These are phyloP conservation scores for Saksenaea vasiformis DNA, from an alignment of 371 early-diverging fungal species.

Conservation along the genomic window DNA sequence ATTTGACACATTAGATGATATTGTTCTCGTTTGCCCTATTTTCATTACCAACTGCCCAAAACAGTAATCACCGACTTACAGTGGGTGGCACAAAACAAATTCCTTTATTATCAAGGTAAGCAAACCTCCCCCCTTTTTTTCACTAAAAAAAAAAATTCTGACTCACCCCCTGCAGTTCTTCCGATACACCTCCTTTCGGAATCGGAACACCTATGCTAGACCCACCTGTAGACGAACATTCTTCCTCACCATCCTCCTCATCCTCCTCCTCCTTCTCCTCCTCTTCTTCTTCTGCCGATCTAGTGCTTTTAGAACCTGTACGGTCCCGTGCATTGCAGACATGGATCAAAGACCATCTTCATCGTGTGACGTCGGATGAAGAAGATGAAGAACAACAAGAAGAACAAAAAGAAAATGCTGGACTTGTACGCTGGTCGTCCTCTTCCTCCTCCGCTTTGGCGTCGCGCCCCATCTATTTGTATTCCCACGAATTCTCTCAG, in stretches of 20 bases:
- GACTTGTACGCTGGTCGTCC: slow-evolving; percentile 23
- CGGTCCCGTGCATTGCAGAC: slow-evolving; percentile 36
- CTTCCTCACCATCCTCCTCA: not conserved
- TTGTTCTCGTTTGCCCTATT: slow-evolving; percentile 11
- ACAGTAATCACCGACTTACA: not conserved
- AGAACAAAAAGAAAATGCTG: slow-evolving; percentile 3
- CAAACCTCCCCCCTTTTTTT: not conserved
- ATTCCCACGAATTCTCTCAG: slow-evolving; percentile 41
- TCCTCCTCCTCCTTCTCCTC: not conserved
- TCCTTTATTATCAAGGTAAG: slow-evolving; percentile 6
- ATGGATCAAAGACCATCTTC: not conserved
- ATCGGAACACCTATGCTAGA: not conserved
- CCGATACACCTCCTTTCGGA: slow-evolving; percentile 2
- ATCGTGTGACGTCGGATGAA: not conserved
- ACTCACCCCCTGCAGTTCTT: not conserved
- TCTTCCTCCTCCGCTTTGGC: not conserved
- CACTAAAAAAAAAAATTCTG: not conserved
- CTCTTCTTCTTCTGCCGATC: not conserved
- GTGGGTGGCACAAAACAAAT: not conserved
- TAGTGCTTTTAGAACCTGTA: slow-evolving; percentile 26
- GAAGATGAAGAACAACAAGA: not conserved
- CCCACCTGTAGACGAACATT: not conserved
- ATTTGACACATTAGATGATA: slow-evolving; percentile 6
- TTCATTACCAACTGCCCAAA: not conserved
- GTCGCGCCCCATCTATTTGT: slow-evolving; percentile 30